Evolutionary conservation across 1,139 yeast species (phyloP).

Genomic region (Zygoascus hellenicus): DNA sequence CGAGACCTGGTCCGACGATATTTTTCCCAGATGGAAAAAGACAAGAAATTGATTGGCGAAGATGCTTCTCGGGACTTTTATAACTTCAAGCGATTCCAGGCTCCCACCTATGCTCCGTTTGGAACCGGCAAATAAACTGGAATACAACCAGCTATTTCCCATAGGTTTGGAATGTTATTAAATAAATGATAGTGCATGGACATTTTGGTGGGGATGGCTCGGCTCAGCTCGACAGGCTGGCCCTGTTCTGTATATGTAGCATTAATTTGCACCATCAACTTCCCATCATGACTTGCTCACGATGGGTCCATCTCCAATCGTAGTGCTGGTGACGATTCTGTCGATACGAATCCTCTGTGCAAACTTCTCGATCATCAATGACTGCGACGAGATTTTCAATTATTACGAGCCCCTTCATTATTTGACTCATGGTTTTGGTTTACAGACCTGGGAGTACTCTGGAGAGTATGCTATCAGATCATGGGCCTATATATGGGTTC

Average conservation of each 20-base stretch:
- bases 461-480: slow-evolving; percentile 86
- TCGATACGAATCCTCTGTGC: slow-evolving; percentile 44
- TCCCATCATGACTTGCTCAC: background rate
- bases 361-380: slow-evolving; percentile 62
- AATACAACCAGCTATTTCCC: background rate
- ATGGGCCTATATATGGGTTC: slow-evolving; percentile 54
- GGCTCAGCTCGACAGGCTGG: background rate
- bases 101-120: slow-evolving; percentile 28
- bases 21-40: slow-evolving; percentile 61
- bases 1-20: slow-evolving; percentile 72
- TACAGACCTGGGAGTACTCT: slow-evolving; percentile 95
- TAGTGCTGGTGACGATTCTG: slow-evolving; percentile 3
- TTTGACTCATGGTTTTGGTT: slow-evolving; percentile 74
- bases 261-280: background rate
- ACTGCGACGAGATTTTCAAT: slow-evolving; percentile 84
- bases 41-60: slow-evolving; percentile 38
- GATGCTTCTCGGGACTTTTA: slow-evolving; percentile 46
- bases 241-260: background rate
- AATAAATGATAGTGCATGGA: no score
- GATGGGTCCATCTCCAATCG: background rate
- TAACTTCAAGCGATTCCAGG: slow-evolving; percentile 39
- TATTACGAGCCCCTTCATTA: slow-evolving; percentile 89
- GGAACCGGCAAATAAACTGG: slow-evolving; percentile 6
- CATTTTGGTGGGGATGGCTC: no score
- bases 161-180: background rate